phyloP scores from a whole-genome alignment of 1,139 yeast species.

The Protomyces inundatus region DNA sequence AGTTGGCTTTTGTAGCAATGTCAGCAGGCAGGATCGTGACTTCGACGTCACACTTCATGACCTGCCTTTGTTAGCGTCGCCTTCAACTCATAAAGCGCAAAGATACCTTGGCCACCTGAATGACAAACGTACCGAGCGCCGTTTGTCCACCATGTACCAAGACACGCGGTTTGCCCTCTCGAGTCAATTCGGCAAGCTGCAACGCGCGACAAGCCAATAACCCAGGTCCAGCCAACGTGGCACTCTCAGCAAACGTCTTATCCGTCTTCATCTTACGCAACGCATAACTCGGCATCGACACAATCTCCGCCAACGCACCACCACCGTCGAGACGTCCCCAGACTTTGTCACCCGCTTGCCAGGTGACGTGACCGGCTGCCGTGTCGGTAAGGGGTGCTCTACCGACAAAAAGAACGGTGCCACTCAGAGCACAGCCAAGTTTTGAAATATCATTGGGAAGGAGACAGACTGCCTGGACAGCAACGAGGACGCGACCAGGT shows the following conservation, averaged over 20 bases:
- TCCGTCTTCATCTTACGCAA: slow-evolving; percentile 21
- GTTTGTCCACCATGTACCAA: slow-evolving; percentile 20
- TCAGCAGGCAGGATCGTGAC: slow-evolving; percentile 3
- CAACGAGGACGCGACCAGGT: slow-evolving; percentile 8
- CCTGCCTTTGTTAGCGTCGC: neutral
- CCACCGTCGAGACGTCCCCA: neutral
- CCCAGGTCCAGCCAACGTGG: slow-evolving; percentile 19
- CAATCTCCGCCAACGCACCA: neutral
- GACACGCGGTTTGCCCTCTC: slow-evolving; percentile 7
- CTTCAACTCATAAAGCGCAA: too few species aligned
- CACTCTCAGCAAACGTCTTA: slow-evolving; percentile 3
- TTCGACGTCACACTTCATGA: slow-evolving; percentile 23
- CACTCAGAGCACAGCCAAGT: slow-evolving; percentile 4
- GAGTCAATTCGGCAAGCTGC: slow-evolving; percentile 5
- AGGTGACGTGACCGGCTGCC: neutral
- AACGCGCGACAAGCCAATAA: slow-evolving; percentile 18
- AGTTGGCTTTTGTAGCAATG: neutral
- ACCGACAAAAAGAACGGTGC: slow-evolving; percentile 12
- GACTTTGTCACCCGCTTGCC: neutral
- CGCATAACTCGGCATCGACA: slow-evolving; percentile 10
- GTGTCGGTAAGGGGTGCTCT: neutral
- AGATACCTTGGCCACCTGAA: neutral
- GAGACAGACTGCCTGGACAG: slow-evolving; percentile 8
- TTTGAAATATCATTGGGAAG: neutral
- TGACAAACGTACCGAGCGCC: slow-evolving; percentile 10